Evolutionary conservation across 768 basidiomycete genomes (phyloP).

Genomic region (Multifurca ochricompacta): DNA sequence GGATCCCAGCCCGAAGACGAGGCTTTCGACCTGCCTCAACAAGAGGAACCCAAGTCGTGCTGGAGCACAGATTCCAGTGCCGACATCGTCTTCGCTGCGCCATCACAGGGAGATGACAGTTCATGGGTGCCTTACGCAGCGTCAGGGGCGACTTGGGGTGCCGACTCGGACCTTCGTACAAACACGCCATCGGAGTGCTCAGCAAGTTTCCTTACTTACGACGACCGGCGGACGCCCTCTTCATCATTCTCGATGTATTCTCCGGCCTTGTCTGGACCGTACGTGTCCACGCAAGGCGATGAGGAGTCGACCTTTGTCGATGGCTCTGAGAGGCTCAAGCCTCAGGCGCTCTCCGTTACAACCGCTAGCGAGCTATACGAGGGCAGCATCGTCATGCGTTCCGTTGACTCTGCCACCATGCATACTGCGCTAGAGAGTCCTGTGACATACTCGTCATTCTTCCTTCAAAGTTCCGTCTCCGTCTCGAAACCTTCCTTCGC

Average conservation of each 20-base stretch:
- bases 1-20: constrained; percentile 30
- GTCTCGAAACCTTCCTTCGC: constrained; percentile 14
- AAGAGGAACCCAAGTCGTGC: constrained; percentile 41
- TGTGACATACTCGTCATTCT: constrained; percentile 10
- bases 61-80: constrained; percentile 48
- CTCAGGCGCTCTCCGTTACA: constrained; percentile 12
- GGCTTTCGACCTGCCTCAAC: constrained; percentile 41
- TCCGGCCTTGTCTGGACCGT: constrained; percentile 19
- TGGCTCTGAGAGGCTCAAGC: constrained; percentile 2
- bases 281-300: constrained; percentile 8
- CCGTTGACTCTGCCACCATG: constrained; percentile 20
- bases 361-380: constrained; percentile 14
- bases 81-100: constrained; percentile 20
- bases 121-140: constrained; percentile 17
- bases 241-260: constrained; percentile 22
- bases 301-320: constrained; percentile 17
- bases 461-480: constrained; percentile 14
- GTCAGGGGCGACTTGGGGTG: constrained; percentile 19
- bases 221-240: constrained; percentile 20
- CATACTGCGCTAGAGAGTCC: constrained; percentile 21
- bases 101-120: constrained; percentile 6
- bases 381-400: constrained; percentile 19
- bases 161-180: constrained; percentile 11
- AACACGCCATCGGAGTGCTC: constrained; percentile 15
- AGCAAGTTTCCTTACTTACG: constrained; percentile 16